Base-by-base conservation (phyloP, 176 grass and related monocot genomes). In the Musa beccarii region DNA sequence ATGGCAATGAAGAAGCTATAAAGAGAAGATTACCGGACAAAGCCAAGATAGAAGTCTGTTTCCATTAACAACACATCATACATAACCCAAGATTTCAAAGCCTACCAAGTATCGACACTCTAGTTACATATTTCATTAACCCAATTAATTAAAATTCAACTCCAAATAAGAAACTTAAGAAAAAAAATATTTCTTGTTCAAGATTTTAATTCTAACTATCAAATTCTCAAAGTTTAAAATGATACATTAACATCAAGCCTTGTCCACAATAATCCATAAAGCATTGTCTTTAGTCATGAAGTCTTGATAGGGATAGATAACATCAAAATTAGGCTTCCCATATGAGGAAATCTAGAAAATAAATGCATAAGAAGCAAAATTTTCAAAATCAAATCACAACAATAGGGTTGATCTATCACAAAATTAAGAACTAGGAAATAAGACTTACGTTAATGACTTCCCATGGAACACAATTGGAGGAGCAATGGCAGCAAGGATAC, bases 401-500 rank as follows among this genome's bases (percentile, higher is more conserved):
- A 52, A 26, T 24, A 25, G 3, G 12, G 1, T 61, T 1, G 14
- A 74, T 14, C 53, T 17, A 69, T 49, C 51, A 78, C 49, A 13
- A 66, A 49, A 9, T 50, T 52, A 19, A 52, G 21, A 14, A 24
- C 7, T 49, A 24, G 3, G 49, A 79, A 57, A 88, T 66, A 11
- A 54, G 43, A 79, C 88, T 85, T 83, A 90, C 84, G 90, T 92
- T 20, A 97, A 77, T 59, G 82, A 85, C 79, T 83, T 86, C 10
- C 90, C 90, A 75, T 72, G 85, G 66, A 97, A 93, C 79, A 93
- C 83, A 81, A 97, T 89, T 66, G 90, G 88, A 73, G 90, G 90
- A 79, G 93, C 82, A 84, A 97, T 71, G 75, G 87, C 88, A 43
- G 90, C 87, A 52, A 93, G 81, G 55, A 87, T 79, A 70, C 93